Conservation (phyloP, 2,329 filamentous ascomycete genomes). For the Aureobasidium mangrovei region DNA sequence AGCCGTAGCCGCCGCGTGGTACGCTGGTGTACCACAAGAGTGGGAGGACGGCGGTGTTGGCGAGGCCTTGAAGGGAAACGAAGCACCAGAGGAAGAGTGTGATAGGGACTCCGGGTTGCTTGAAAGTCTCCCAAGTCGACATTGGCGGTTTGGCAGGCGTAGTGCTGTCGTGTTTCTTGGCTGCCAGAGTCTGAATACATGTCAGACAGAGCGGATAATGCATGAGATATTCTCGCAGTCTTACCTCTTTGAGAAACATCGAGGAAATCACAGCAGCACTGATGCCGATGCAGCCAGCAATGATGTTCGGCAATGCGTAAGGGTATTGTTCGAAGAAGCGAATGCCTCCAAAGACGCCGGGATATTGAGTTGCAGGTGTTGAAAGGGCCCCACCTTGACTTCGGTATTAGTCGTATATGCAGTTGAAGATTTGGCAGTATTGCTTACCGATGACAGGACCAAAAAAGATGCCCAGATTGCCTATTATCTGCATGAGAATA, state of each 20-base stretch:
- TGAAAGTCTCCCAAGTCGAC: slow-evolving; percentile 49
- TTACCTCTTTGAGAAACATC: slow-evolving; percentile 51
- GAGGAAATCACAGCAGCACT: slow-evolving; percentile 44
- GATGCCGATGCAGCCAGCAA: slow-evolving; percentile 46
- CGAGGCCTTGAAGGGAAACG: slow-evolving; percentile 59
- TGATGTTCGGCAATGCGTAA: slow-evolving; percentile 57
- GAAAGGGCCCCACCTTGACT: slow-evolving; percentile 56
- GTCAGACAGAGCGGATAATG: background rate
- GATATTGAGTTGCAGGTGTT: slow-evolving; percentile 57
- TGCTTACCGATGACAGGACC: slow-evolving; percentile 52
- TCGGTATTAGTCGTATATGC: background rate
- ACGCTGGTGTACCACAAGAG: slow-evolving; percentile 60
- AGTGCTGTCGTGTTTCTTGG: slow-evolving; percentile 16
- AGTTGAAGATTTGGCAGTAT: background rate
- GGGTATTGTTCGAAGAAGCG: slow-evolving; percentile 56
- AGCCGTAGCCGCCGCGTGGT: slow-evolving; percentile 55
- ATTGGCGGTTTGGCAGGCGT: slow-evolving; percentile 26
- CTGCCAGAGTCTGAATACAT: background rate
- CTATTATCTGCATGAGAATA: too few relatives aligned
- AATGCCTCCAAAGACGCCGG: slow-evolving; percentile 45
- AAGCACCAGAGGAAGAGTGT: slow-evolving; percentile 60
- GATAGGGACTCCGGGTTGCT: slow-evolving; percentile 53
- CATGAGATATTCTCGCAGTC: slow-evolving; percentile 18
- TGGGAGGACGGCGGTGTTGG: slow-evolving; percentile 61
- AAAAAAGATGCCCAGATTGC: slow-evolving; percentile 65